Conservation (phyloP, 768 basidiomycete species). For the Panaeolus cyanescens region DNA sequence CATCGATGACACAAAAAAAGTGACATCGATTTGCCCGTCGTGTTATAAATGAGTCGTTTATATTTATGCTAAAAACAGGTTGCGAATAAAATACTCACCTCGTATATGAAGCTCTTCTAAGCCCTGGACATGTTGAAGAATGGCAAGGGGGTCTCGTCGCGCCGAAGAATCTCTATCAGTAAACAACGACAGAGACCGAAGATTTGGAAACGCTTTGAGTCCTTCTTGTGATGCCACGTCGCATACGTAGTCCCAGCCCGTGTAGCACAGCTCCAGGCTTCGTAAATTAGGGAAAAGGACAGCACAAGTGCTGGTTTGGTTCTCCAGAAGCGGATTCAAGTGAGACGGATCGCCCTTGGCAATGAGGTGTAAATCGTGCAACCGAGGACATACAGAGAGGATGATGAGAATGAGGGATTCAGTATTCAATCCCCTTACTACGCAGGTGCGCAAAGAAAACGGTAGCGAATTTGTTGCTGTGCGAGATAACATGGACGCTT, state of each 20-base stretch:
- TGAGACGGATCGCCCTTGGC: too few species aligned
- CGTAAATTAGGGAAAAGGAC: neutral
- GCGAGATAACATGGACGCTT: neutral
- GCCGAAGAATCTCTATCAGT: neutral
- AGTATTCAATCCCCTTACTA: neutral
- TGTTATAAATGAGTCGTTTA: too few species aligned
- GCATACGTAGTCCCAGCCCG: neutral
- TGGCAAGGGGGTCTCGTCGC: too few species aligned
- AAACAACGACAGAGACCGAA: neutral
- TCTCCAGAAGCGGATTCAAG: too few species aligned
- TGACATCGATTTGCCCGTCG: too few species aligned
- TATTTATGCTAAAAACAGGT: neutral
- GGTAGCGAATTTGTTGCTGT: neutral
- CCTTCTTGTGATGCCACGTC: neutral
- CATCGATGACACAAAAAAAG: too few species aligned
- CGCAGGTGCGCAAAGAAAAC: neutral
- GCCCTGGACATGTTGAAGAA: neutral
- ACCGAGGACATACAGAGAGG: neutral
- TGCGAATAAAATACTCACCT: neutral
- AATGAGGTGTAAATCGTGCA: neutral
- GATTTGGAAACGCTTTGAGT: neutral
- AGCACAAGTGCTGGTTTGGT: too few species aligned
- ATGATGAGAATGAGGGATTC: neutral
- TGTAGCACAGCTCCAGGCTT: neutral
- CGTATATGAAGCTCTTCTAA: neutral